Conservation (phyloP, 495 filamentous ascomycete species). For the Trichodelitschia bisporula region DNA sequence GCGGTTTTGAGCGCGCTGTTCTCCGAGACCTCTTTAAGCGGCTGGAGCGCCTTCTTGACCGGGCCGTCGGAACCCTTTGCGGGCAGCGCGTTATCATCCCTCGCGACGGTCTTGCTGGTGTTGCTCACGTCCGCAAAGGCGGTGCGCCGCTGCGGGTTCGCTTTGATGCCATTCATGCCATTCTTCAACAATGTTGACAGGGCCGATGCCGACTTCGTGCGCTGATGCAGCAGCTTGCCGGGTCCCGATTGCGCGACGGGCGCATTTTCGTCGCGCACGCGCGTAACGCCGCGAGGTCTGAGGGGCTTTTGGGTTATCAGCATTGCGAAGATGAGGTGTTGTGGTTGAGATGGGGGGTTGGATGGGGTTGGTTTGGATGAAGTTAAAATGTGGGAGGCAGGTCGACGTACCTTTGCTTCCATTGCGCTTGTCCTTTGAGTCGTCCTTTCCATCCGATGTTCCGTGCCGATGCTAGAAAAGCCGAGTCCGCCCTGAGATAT, state of each 20-base stretch:
- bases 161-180: slow-evolving; percentile 35
- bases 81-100: slow-evolving; percentile 19
- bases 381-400: too few species aligned
- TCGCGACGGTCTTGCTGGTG: slow-evolving; percentile 15
- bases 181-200: slow-evolving; percentile 29
- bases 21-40: slow-evolving; percentile 17
- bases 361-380: too few species aligned
- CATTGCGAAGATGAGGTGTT: too few species aligned
- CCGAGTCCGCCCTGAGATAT: too few species aligned
- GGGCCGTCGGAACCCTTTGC: slow-evolving; percentile 11
- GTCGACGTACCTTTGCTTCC: too few species aligned
- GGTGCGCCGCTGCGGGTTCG: slow-evolving; percentile 30
- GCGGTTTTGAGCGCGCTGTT: too few species aligned
- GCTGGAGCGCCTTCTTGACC: slow-evolving; percentile 11
- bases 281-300: slow-evolving; percentile 25
- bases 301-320: too few species aligned
- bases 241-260: slow-evolving; percentile 22
- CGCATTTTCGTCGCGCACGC: slow-evolving; percentile 55
- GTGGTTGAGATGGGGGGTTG: too few species aligned
- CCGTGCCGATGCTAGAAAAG: too few species aligned
- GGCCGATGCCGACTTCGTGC: slow-evolving; percentile 57
- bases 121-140: slow-evolving; percentile 68
- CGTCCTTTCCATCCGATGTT: too few species aligned
- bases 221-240: slow-evolving; percentile 44
- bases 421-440: too few species aligned